A percentile compares a stretch with the other conserved stretches of the same genome.
Evolutionary conservation across 1,284 basidiomycete species (phyloP).

Genomic region (Ustilago trichophora): DNA sequence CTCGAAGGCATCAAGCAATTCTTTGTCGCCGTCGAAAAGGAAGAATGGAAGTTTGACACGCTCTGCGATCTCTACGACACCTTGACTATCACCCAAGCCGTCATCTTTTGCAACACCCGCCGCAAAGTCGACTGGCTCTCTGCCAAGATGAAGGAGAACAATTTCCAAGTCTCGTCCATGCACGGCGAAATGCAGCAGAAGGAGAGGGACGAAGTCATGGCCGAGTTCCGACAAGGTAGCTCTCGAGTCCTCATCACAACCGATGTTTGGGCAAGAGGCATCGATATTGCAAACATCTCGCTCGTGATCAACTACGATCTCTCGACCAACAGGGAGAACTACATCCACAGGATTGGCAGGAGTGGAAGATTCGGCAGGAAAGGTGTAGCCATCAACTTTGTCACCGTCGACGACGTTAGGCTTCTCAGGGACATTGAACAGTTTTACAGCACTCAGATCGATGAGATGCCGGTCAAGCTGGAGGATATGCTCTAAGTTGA

Average conservation of each 20-base stretch:
- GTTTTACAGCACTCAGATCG: constrained; percentile 63
- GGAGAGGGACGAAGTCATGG: constrained; percentile 98
- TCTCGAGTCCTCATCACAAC: constrained; percentile 64
- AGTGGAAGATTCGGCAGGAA: constrained; percentile 94
- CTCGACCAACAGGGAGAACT: constrained; percentile 80
- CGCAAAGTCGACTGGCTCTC: constrained; percentile 99
- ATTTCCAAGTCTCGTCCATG: constrained; percentile 66
- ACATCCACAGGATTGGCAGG: constrained; percentile 96
- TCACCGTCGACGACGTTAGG: constrained; percentile 76
- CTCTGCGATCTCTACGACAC: constrained; percentile 96
- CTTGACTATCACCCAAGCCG: constrained; percentile 97
- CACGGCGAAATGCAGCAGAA: constrained; percentile 99
- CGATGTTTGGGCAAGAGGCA: constrained; percentile 98
- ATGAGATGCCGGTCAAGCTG: constrained; percentile 67
- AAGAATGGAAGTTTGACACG: constrained; percentile 99
- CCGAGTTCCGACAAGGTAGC: constrained; percentile 93
- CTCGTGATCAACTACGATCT: constrained; percentile 98
- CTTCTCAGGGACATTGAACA: constrained; percentile 63
- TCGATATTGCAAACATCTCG: constrained; percentile 98
- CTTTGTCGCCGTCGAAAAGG: constrained; percentile 99
- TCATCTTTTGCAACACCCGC: constrained; percentile 99
- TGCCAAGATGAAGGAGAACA: constrained; percentile 88
- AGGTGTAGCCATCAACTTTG: constrained; percentile 72
- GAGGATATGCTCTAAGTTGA: constrained; percentile 64
- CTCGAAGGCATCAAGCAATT: constrained; percentile 99